Percentiles rank a stretch among this genome's conserved stretches.
phyloP scores from a whole-genome alignment of 805 yeast genomes.

The Zygosaccharomyces lentus region DNA sequence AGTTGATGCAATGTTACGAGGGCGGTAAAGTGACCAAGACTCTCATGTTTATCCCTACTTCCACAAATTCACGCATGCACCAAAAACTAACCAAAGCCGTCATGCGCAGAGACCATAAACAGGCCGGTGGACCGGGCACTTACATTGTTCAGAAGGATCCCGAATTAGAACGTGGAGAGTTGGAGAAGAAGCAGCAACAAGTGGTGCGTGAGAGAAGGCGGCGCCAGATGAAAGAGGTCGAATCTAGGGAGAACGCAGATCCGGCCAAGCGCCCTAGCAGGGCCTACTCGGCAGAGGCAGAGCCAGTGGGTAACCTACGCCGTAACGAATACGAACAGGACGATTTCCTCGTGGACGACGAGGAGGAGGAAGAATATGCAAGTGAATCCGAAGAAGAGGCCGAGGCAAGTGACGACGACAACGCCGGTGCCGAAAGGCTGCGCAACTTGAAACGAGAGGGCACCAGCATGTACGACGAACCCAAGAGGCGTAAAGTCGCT shows the following conservation, averaged over 20 bases:
- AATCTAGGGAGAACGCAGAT: constrained; percentile 41
- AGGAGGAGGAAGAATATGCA: constrained; percentile 33
- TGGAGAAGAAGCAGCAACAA: constrained; percentile 64
- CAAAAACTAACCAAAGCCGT: constrained; percentile 70
- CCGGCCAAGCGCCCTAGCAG: constrained; percentile 7
- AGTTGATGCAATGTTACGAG: constrained; percentile 56
- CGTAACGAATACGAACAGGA: constrained; percentile 35
- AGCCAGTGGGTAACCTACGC: constrained; percentile 14
- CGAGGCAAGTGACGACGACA: constrained; percentile 45
- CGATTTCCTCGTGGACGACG: constrained; percentile 36
- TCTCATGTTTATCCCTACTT: constrained; percentile 80
- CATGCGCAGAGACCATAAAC: constrained; percentile 35
- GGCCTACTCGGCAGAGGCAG: constrained; percentile 8
- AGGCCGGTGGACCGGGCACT: constrained; percentile 38
- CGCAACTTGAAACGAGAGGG: constrained; percentile 53
- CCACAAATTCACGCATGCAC: constrained; percentile 83
- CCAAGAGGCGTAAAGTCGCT: constrained; percentile 31
- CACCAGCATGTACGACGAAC: constrained; percentile 44
- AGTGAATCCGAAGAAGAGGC: constrained; percentile 39
- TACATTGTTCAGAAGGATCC: constrained; percentile 55
- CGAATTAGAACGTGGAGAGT: constrained; percentile 57
- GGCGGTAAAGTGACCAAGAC: constrained; percentile 60
- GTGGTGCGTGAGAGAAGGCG: constrained; percentile 64
- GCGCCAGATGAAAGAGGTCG: constrained; percentile 52
- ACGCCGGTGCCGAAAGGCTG: constrained; percentile 53